A percentile compares a stretch with the other conserved stretches of the same genome.
Conservation (phyloP, 2,329 filamentous ascomycete species). For the Chaetomiaceae sp. region DNA sequence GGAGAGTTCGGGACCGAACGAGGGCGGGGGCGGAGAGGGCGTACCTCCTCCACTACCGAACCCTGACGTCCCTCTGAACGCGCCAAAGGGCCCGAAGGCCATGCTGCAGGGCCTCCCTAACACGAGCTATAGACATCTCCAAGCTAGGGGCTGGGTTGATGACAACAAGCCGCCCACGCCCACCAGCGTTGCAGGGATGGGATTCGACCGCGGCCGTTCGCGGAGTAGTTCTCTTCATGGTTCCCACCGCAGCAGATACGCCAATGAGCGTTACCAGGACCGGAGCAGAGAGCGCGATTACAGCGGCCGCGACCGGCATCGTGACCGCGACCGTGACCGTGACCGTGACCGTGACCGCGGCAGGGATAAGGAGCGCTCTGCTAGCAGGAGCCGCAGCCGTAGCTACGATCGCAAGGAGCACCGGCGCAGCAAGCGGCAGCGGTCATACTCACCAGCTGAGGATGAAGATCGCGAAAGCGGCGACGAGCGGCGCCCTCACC, state of each 20-base stretch:
- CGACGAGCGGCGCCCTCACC: slow-evolving; percentile 48
- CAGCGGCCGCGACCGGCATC: slow-evolving; percentile 10
- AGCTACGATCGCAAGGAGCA: slow-evolving; percentile 45
- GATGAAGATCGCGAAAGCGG: slow-evolving; percentile 44
- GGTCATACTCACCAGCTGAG: slow-evolving; percentile 45
- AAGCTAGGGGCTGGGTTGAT: slow-evolving; percentile 45
- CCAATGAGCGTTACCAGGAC: slow-evolving; percentile 27
- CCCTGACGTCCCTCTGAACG: slow-evolving; percentile 57
- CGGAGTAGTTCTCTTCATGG: slow-evolving; percentile 44
- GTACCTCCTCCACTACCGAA: slow-evolving; percentile 14
- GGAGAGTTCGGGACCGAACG: slow-evolving; percentile 1
- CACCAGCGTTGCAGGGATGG: slow-evolving; percentile 30
- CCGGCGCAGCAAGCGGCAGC: slow-evolving; percentile 49
- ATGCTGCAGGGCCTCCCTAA: slow-evolving; percentile 88
- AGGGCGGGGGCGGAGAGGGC: slow-evolving; percentile 6
- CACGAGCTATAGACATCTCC: slow-evolving; percentile 65
- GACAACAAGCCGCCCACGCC: slow-evolving; percentile 35
- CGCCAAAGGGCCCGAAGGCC: slow-evolving; percentile 88
- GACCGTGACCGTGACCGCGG: slow-evolving; percentile 15
- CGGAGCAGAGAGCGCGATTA: slow-evolving; percentile 16
- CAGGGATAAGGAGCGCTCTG: slow-evolving; percentile 17
- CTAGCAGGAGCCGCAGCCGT: slow-evolving; percentile 31
- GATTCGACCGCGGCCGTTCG: slow-evolving; percentile 37
- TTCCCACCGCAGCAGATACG: slow-evolving; percentile 12
- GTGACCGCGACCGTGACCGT: slow-evolving; percentile 23